phyloP scores from a whole-genome alignment of 179 eudicot species.

The Silene noctiflora region DNA sequence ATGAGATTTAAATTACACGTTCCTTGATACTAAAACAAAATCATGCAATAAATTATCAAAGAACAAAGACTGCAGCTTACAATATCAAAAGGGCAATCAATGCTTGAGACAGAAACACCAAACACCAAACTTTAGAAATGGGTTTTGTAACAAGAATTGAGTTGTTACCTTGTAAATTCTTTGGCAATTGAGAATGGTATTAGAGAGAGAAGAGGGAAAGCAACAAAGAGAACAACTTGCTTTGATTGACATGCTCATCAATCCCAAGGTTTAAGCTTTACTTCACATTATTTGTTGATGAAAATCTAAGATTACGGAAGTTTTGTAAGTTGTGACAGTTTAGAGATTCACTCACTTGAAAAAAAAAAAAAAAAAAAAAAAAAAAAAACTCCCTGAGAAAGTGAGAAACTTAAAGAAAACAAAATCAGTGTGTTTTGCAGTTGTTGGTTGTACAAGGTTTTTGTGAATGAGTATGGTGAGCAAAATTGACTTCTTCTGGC shows the following conservation, averaged over 20 bases:
- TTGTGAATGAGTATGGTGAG: too few species aligned
- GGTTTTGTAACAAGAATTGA: not conserved
- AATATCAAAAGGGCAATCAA: not conserved
- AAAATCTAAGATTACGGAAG: not conserved
- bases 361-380: too few species aligned
- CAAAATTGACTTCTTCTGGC: too few species aligned
- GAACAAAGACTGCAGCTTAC: slow-evolving; percentile 12
- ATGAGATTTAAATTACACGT: too few species aligned
- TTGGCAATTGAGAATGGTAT: slow-evolving; percentile 20
- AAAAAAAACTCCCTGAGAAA: not conserved
- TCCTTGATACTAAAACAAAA: too few species aligned
- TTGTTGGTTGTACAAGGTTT: too few species aligned
- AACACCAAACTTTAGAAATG: too few species aligned
- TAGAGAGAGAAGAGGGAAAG: slow-evolving; percentile 29
- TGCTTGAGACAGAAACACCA: too few species aligned
- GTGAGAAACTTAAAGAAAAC: not conserved
- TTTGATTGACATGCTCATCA: slow-evolving; percentile 31
- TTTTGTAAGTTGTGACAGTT: not conserved
- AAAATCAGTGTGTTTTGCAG: too few species aligned
- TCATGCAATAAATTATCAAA: not conserved
- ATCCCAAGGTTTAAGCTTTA: not conserved
- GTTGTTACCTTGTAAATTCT: slow-evolving; percentile 19
- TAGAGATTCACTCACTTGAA: not conserved
- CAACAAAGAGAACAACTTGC: slow-evolving; percentile 26
- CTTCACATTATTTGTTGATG: not conserved